A percentile compares a stretch with the other conserved stretches of the same genome.
These are phyloP conservation scores for Schwanniomyces occidentalis DNA, from an alignment of 805 yeast species.

Conservation along the genomic window DNA sequence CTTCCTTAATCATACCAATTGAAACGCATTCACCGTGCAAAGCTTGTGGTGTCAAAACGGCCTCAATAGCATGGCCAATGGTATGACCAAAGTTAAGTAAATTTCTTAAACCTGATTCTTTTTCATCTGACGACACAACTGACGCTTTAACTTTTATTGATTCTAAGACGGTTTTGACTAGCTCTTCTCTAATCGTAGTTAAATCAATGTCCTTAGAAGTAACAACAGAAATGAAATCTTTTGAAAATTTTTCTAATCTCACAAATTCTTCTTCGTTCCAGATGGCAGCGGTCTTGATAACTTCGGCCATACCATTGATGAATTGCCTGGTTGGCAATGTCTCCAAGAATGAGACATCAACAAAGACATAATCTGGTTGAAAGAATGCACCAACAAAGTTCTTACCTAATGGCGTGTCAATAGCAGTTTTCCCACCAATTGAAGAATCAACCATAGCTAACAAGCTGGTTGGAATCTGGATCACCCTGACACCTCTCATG, in stretches of 20 bases:
- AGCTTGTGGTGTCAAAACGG: conserved; percentile 94
- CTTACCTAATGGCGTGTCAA: conserved; percentile 94
- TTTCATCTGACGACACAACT: conserved; percentile 91
- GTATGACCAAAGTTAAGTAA: conserved; percentile 94
- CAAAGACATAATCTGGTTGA: conserved; percentile 89
- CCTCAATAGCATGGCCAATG: conserved; percentile 97
- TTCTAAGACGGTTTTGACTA: conserved; percentile 76
- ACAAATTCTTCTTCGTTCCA: conserved; percentile 91
- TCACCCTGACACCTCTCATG: conserved; percentile 95
- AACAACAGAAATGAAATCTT: conserved; percentile 67
- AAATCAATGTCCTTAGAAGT: conserved; percentile 48
- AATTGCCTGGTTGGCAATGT: conserved; percentile 92
- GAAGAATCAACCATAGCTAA: conserved; percentile 98
- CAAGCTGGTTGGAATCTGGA: conserved; percentile 91
- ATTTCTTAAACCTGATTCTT: conserved; percentile 92
- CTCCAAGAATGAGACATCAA: conserved; percentile 81
- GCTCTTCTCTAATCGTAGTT: conserved; percentile 66
- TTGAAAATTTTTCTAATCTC: conserved; percentile 77
- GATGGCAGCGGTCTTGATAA: conserved; percentile 95
- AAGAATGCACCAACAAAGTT: conserved; percentile 96
- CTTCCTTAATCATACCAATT: conserved; percentile 92
- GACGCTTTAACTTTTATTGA: conserved; percentile 90
- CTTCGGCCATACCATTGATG: conserved; percentile 98
- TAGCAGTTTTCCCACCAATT: conserved; percentile 97
- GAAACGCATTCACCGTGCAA: conserved; percentile 99